Evolutionary conservation across 1,284 basidiomycete genomes (phyloP).

Genomic region (Trichosporon ovoides): DNA sequence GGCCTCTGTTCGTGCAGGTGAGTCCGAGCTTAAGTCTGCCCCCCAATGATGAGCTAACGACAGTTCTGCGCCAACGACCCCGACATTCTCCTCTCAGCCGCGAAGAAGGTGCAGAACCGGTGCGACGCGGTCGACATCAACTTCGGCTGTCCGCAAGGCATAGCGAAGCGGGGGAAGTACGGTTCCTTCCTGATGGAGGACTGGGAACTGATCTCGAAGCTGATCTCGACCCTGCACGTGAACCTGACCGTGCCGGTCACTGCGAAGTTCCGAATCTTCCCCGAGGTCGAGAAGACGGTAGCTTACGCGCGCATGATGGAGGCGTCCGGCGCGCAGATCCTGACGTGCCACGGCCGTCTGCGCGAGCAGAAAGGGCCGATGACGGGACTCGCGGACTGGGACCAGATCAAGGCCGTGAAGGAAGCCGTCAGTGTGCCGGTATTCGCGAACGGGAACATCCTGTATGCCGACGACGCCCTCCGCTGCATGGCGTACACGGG

Average conservation of each 20-base stretch:
- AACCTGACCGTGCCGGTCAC: slow-evolving; percentile 86
- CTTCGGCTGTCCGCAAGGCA: slow-evolving; percentile 93
- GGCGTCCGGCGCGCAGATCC: slow-evolving; percentile 86
- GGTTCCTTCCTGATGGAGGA: slow-evolving; percentile 91
- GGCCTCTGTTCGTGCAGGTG: slow-evolving; percentile 80
- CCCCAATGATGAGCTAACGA: neutral
- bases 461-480: slow-evolving; percentile 72
- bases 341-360: slow-evolving; percentile 87
- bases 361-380: slow-evolving; percentile 83
- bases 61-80: slow-evolving; percentile 88
- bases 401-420: slow-evolving; percentile 78
- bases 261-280: slow-evolving; percentile 91
- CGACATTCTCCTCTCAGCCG: slow-evolving; percentile 67
- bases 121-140: slow-evolving; percentile 95
- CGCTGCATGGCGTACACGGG: slow-evolving; percentile 74
- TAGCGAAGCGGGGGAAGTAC: slow-evolving; percentile 80
- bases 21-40: slow-evolving; percentile 11
- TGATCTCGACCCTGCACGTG: slow-evolving; percentile 76
- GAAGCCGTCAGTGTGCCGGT: slow-evolving; percentile 83
- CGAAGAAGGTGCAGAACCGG: slow-evolving; percentile 64
- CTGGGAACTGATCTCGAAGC: slow-evolving; percentile 74
- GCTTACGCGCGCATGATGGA: slow-evolving; percentile 94
- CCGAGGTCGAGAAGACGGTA: slow-evolving; percentile 77
- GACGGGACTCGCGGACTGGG: slow-evolving; percentile 75
- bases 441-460: slow-evolving; percentile 93